Evolutionary conservation across 164 flowering plant genomes (phyloP), one percentile per base, ranked within the genome.

Genomic region (Stephania yunnanensis): DNA sequence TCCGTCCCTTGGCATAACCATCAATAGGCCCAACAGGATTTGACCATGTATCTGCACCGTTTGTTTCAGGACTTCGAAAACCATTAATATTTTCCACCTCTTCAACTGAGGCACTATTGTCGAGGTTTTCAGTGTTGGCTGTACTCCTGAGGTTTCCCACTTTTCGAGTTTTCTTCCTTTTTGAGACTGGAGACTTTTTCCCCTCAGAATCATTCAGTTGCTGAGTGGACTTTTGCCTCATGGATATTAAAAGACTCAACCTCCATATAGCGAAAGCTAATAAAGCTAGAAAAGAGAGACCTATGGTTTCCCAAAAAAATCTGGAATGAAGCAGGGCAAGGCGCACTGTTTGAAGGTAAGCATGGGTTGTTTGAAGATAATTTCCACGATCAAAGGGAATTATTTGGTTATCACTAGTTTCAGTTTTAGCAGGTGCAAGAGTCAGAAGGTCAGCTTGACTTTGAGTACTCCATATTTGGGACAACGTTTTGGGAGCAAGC

Each of bases 81-180:
- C 52, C 78, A 61, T 53, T 72, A 30, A 19, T 36, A 4, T 76
- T 71, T 63, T 63, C 80, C 79, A 45, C 82, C 50, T 66, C 73
- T 72, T 83, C 85, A 42, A 53, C 17, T 68, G 80, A 75, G 44
- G 58, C 12, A 75, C 66, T 3, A 11, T 68, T 76, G 67, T 76
- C 72, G 25, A 25, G 77, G 63, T 70, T 83, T 74, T 77, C 81
- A 73, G 4, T 64, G 71, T 10, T 74, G 8, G 68, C 44, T 78
- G 44, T 74, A 42, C 73, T 84, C 77, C 79, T 86, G 70, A 36
- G 75, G 66, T 71, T 78, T 67, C 83, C 89, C 5, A 80, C 46
- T 77, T 73, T 87, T 53, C 87, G 83, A 72, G 81, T 11, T 76
- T 84, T 91, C 82, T 84, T 91, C 83, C 81, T 91, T 75, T 85